Conservation (phyloP, 1,139 yeast genomes). For the Candida pseudoviswanathii region DNA sequence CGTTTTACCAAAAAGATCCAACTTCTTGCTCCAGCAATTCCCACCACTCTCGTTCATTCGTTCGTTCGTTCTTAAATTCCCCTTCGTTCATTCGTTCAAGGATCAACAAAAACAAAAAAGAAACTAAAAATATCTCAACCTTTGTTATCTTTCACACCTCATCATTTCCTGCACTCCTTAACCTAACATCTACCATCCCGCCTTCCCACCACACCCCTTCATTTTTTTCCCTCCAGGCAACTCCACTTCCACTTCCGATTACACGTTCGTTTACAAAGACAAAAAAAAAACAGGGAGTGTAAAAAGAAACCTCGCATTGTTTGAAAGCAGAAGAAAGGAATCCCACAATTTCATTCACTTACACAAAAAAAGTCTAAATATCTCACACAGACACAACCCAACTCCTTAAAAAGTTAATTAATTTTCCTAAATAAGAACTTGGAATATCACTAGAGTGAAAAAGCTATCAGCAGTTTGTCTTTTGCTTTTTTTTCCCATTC, state of each 20-base stretch:
- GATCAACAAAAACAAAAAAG: too few species aligned
- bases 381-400: too few species aligned
- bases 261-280: not conserved
- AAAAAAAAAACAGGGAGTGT: not conserved
- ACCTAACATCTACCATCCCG: not conserved
- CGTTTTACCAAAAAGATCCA: not conserved
- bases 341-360: not conserved
- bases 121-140: too few species aligned
- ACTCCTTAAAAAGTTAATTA: conserved; percentile 5
- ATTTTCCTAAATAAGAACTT: conserved; percentile 3
- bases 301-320: not conserved
- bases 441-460: too few species aligned
- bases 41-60: not conserved
- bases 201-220: not conserved
- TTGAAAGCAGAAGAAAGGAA: not conserved
- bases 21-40: not conserved
- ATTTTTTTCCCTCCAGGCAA: not conserved
- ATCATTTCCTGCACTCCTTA: not conserved
- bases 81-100: not conserved
- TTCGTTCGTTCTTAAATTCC: too few species aligned
- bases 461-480: not conserved
- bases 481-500: not conserved
- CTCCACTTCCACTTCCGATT: not conserved
- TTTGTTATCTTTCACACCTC: too few species aligned
- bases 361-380: too few species aligned